Evolutionary conservation across 169 alveolate genomes (phyloP), one percentile per base, ranked within the genome.

Genomic region (Eimeria praecox): DNA sequence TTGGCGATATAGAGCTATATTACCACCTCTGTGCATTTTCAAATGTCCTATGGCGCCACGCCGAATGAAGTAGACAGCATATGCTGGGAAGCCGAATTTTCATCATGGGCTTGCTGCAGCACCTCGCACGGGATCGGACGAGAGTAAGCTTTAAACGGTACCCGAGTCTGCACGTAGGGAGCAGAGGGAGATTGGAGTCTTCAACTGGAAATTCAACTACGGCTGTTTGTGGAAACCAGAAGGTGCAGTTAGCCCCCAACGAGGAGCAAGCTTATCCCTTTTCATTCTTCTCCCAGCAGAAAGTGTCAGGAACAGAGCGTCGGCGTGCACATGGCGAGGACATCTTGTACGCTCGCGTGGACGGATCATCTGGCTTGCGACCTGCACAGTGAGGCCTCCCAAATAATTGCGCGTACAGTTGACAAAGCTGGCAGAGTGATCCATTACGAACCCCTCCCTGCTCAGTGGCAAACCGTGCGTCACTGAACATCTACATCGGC

Each of bases 241-340:
- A 46, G 38, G 46, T 24, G 94, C 46, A 64, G 52, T 20, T 40
- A 12, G 42, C 69, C 14, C 59, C 46, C 52, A 35, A 87, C 14
- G 94, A 59, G 30, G 83, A 87, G 54, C 66, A 38, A 22, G 66
- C 59, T n/a, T 64, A 87, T 44, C 94, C 94, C 20, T 87, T 87
- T 64, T 87, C 83, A 64, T 87, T 87, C 64, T 87, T 59, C 46
- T 87, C 94, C 80, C 94, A 87, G 83, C 85, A 87, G 83, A 87
- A 87, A 64, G 94, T 87, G 66, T 87, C 94, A 62, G 94, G 94
- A 38, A 87, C 94, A 87, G 94, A 62, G 44, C 94, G 94, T 46
- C 92, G 92, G 44, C 62, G 64, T 42, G 83, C 64, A 24, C 94
- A 87, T 40, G 83, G 94, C 20, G 52, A 64, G 18, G 82, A 64